Base-by-base conservation (phyloP, 192 early-diverging fungal genomes). In the Linnemannia elongata region DNA sequence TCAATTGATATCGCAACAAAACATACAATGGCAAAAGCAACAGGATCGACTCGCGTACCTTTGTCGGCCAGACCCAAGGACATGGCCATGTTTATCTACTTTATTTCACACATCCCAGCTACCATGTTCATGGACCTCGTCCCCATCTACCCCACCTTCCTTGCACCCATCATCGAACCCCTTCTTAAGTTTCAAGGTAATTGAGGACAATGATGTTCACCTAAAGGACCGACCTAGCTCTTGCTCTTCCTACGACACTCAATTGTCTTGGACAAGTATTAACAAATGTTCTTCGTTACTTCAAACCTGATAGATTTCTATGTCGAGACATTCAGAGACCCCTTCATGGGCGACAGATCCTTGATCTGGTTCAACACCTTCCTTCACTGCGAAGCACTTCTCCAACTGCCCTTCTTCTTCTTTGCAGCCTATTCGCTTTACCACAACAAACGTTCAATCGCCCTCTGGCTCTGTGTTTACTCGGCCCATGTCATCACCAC, bases 401-500 rank as follows among this genome's bases (percentile, higher is more conserved):
- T 96, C 42, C 95, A 96, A 82, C 78, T 96, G 6, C 95, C 95
- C 1, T 91, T 95, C 80, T 96, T 96, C 82, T 89, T 94, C 78
- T 93, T 92, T 54, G 91, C 92, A 18, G 89, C 89, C 27, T 88
- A 88, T 76, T 91, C 89, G 6, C 78, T 96, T 63, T 93, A 91
- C 84, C 88, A 90, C 68, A 87, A 90, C 82, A 90, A 83, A 45
- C 78, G 69, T 30, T 82, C 76, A 35, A 74, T 89, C 20, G 87
- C 88, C 30, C 74, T 90, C 78, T 88, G 89, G 79, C 85, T 96
- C 54, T 85, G 91, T 57, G 81, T 94, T 35, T 97, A 97, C 81
- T 89, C 93, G 4, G 89, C 90, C n/a, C 96, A 97, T 82, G 95
- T 96, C 35, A 82, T 89, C 45, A 97, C 96, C 8, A 95, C 95